phyloP scores from a whole-genome alignment of 2,329 filamentous ascomycete species.

The Curvularia sp. region DNA sequence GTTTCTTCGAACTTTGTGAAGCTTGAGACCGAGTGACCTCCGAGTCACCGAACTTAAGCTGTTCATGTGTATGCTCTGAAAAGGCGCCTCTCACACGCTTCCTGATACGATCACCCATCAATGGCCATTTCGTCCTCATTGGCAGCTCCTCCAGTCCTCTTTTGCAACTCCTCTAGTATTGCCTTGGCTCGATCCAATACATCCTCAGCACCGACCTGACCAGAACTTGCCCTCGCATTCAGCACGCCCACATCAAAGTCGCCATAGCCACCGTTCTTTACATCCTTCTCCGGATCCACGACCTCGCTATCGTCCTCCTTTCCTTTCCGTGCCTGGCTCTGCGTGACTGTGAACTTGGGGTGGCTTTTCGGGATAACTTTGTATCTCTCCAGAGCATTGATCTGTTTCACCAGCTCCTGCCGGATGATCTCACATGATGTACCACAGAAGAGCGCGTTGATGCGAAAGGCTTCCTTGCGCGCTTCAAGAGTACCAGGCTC shows the following conservation, averaged over 20 bases:
- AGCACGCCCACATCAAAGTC: slow-evolving; percentile 84
- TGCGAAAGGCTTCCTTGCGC: slow-evolving; percentile 50
- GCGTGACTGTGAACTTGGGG: slow-evolving; percentile 23
- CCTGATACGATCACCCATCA: slow-evolving; percentile 23
- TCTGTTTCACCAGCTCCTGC: slow-evolving; percentile 37
- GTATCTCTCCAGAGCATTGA: slow-evolving; percentile 40
- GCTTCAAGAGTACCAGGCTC: slow-evolving; percentile 47
- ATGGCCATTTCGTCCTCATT: slow-evolving; percentile 28
- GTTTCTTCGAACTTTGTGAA: background rate
- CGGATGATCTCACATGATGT: slow-evolving; percentile 65
- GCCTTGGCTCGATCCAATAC: slow-evolving; percentile 70
- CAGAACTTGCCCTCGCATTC: slow-evolving; percentile 83
- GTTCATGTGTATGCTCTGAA: background rate
- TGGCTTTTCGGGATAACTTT: slow-evolving; percentile 43
- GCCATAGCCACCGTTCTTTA: slow-evolving; percentile 57
- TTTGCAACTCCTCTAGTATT: slow-evolving; percentile 56
- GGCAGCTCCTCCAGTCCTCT: slow-evolving; percentile 21
- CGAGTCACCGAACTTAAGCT: background rate
- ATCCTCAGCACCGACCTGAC: slow-evolving; percentile 83
- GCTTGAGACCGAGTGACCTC: background rate
- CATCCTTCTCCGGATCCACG: slow-evolving; percentile 33
- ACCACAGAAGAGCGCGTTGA: slow-evolving; percentile 73
- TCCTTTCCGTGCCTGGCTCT: slow-evolving; percentile 11
- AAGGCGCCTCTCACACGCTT: background rate
- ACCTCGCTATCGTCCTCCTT: slow-evolving; percentile 19